Percentiles rank a stretch among this genome's conserved stretches.
Conservation (phyloP, 305 asterid genomes). For the Fraxinus sp. region DNA sequence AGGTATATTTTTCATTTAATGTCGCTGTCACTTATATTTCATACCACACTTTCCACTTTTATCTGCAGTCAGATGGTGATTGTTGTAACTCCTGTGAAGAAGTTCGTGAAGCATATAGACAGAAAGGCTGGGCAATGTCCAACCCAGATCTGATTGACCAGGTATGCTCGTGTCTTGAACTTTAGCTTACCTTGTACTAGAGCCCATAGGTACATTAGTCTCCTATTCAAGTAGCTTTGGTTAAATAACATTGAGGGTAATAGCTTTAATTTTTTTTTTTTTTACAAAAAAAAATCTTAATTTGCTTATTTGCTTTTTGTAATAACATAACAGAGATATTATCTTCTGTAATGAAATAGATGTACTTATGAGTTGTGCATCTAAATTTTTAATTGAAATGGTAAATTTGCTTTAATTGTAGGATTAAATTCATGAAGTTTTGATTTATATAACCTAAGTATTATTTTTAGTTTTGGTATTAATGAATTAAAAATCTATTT, state of each 20-base stretch:
- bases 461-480: not conserved
- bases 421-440: not conserved
- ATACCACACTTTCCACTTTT: conserved; percentile 20
- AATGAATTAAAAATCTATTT: not conserved
- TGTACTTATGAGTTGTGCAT: not conserved
- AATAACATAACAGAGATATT: not conserved
- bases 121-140: conserved; percentile 89
- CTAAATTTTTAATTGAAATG: not conserved
- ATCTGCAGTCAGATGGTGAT: conserved; percentile 74
- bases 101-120: conserved; percentile 95
- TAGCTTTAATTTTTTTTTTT: not conserved
- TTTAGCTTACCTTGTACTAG: conserved; percentile 7
- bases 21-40: conserved; percentile 17
- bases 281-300: not conserved
- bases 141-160: conserved; percentile 85
- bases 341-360: not conserved
- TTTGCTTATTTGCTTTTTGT: not conserved
- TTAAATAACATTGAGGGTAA: not conserved
- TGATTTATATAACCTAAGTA: not conserved
- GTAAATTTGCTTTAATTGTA: not conserved
- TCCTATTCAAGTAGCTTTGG: not conserved
- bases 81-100: conserved; percentile 97
- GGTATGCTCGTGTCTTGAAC: conserved; percentile 39
- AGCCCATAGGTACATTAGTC: not conserved
- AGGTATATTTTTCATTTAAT: conserved; percentile 14